phyloP scores from a whole-genome alignment of 768 basidiomycete species.

The Astraeus odoratus region DNA sequence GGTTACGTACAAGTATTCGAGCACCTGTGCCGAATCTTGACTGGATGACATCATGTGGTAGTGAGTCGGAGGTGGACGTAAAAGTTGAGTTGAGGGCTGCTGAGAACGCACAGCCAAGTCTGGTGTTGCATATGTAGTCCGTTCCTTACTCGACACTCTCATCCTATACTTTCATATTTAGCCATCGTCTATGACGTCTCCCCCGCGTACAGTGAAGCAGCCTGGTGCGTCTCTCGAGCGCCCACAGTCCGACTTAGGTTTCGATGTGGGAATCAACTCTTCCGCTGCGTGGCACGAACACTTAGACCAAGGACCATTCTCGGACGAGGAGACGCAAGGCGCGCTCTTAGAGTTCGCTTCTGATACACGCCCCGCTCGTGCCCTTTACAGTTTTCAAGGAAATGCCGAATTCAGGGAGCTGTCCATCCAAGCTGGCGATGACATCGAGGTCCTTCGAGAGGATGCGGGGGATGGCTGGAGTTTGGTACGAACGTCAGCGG shows the following conservation, averaged over 20 bases:
- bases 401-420: constrained; percentile 72
- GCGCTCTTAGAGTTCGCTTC: constrained; percentile 29
- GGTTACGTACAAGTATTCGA: too few species aligned
- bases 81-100: too few species aligned
- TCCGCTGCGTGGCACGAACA: constrained; percentile 73
- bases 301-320: constrained; percentile 39
- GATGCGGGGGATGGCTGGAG: constrained; percentile 79
- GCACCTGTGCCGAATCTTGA: too few species aligned
- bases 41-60: too few species aligned
- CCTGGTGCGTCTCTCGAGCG: constrained; percentile 22
- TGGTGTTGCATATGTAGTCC: too few species aligned
- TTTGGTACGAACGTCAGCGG: constrained; percentile 50
- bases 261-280: constrained; percentile 74
- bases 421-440: constrained; percentile 60
- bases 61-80: too few species aligned
- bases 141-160: too few species aligned
- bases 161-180: too few species aligned
- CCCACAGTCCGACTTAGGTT: constrained; percentile 32
- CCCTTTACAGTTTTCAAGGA: constrained; percentile 69
- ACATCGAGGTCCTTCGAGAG: constrained; percentile 63
- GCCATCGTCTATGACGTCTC: constrained; percentile 29
- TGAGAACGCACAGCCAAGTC: too few species aligned
- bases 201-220: constrained; percentile 28
- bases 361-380: constrained; percentile 49
- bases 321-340: constrained; percentile 43